These are phyloP conservation scores for Arctostaphylos glauca DNA, from an alignment of 148 eudicot genomes.

Conservation along the genomic window DNA sequence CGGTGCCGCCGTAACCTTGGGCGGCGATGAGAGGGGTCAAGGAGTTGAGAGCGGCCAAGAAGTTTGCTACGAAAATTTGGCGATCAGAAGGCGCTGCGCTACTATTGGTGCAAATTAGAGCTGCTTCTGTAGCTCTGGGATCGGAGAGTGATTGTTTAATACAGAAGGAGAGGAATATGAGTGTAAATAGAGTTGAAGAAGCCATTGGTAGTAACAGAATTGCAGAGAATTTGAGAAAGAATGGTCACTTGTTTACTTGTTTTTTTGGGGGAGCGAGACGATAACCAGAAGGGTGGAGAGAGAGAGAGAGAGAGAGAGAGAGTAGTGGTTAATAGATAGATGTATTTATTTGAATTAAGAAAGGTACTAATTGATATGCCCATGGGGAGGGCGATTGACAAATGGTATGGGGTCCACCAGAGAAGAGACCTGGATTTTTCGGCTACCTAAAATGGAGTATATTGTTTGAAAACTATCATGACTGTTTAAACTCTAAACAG, in stretches of 20 bases:
- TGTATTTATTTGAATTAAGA: no score
- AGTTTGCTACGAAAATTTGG: constrained; percentile 31
- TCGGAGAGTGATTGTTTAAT: constrained; percentile 20
- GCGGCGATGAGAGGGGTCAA: constrained; percentile 24
- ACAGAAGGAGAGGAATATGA: neutral
- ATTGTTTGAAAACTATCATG: no score
- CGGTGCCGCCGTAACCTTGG: constrained; percentile 20
- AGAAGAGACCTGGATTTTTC: no score
- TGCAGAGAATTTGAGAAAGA: neutral
- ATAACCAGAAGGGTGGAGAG: no score
- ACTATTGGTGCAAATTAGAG: constrained; percentile 33
- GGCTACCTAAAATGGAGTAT: no score
- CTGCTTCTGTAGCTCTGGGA: constrained; percentile 40
- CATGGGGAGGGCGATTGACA: no score
- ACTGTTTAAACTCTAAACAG: no score
- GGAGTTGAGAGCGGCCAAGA: constrained; percentile 31
- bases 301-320: neutral
- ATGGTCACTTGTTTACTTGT: neutral
- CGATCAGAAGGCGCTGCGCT: constrained; percentile 32
- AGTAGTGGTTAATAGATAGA: no score
- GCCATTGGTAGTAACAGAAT: neutral
- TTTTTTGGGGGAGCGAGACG: neutral
- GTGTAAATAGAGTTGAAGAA: neutral
- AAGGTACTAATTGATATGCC: no score
- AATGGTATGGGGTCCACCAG: no score